Evolutionary conservation across 257 asterid species (phyloP).

Genomic region (Marsdenia floribunda): DNA sequence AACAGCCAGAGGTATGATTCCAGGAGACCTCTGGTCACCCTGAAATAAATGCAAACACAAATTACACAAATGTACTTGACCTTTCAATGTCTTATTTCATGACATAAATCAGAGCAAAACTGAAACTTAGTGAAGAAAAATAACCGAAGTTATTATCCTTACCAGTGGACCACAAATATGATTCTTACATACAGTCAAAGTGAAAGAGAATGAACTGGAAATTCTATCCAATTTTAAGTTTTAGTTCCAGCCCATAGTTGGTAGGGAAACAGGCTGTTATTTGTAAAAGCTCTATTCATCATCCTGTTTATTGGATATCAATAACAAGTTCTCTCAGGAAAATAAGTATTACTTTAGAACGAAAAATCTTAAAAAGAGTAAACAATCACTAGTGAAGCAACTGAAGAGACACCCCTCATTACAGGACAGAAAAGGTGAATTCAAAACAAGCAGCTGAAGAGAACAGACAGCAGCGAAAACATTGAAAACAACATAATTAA

Average conservation of each 20-base stretch:
- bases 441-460: neutral
- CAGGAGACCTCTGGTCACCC: slow-evolving; percentile 99
- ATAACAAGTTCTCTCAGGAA: neutral
- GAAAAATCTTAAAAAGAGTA: neutral
- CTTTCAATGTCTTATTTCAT: neutral
- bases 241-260: neutral
- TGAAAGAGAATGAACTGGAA: neutral
- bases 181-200: neutral
- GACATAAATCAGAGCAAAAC: neutral
- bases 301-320: neutral
- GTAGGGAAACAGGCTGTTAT: neutral
- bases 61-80: neutral
- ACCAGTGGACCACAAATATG: neutral
- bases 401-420: neutral
- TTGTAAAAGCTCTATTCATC: neutral
- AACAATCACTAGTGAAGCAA: neutral
- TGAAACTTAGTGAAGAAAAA: neutral
- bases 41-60: slow-evolving; percentile 23
- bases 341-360: neutral
- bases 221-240: neutral
- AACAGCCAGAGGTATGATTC: slow-evolving; percentile 95
- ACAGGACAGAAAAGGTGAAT: neutral
- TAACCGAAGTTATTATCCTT: neutral
- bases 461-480: neutral
- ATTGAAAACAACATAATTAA: neutral